A percentile compares a stretch with the other conserved stretches of the same genome.
phyloP scores from a whole-genome alignment of 2,329 filamentous ascomycete genomes.

The Didymellaceae sp. region DNA sequence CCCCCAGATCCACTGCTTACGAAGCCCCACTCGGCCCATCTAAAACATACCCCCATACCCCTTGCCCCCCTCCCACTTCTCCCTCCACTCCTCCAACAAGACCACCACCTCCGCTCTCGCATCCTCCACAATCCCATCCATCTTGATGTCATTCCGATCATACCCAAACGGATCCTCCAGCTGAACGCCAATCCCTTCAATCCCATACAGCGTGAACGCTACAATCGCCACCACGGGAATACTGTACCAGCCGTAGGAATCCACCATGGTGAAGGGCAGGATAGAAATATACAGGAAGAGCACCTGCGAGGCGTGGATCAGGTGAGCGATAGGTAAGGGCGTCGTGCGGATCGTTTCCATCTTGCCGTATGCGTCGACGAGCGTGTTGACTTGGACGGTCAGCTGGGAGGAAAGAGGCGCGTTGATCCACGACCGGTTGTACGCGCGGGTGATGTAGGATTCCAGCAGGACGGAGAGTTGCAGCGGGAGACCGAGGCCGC shows the following conservation, averaged over 20 bases:
- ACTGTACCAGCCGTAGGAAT: constrained; percentile 68
- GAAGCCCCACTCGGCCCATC: background rate
- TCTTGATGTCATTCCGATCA: constrained; percentile 71
- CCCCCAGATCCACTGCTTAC: background rate
- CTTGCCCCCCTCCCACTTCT: constrained; percentile 35
- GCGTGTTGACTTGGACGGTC: constrained; percentile 62
- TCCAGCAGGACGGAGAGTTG: constrained; percentile 67
- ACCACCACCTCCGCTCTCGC: constrained; percentile 64
- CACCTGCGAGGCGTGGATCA: constrained; percentile 71
- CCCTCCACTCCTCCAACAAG: constrained; percentile 65
- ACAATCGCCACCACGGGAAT: constrained; percentile 66
- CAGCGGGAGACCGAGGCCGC: constrained; percentile 65
- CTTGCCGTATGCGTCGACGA: constrained; percentile 65
- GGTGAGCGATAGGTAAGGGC: constrained; percentile 67
- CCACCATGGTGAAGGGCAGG: constrained; percentile 68
- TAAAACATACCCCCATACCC: constrained; percentile 45
- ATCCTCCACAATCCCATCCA: constrained; percentile 70
- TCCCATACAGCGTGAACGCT: constrained; percentile 69
- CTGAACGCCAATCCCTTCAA: constrained; percentile 68
- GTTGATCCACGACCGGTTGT: constrained; percentile 65
- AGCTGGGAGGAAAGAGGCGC: constrained; percentile 65
- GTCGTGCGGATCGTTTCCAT: constrained; percentile 73
- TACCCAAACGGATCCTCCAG: constrained; percentile 72
- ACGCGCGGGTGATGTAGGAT: constrained; percentile 63
- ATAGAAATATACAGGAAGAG: constrained; percentile 66